These are phyloP conservation scores for Fusarium goolgardi DNA, from an alignment of 2,329 filamentous ascomycete species.

Conservation along the genomic window DNA sequence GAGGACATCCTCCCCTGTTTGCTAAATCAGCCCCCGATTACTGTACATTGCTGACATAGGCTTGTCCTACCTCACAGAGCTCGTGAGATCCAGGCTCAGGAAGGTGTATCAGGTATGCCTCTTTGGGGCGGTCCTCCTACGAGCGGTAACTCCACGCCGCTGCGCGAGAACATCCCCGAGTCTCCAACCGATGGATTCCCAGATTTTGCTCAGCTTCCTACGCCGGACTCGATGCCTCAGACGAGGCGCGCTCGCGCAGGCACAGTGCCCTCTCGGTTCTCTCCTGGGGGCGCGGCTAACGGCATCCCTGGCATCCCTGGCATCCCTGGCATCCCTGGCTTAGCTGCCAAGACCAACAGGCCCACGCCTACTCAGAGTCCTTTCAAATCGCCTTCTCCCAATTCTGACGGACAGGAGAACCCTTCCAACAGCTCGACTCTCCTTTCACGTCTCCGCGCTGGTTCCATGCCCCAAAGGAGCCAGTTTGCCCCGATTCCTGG, in stretches of 20 bases:
- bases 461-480: slow-evolving; percentile 91
- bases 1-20: slow-evolving; percentile 23
- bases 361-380: slow-evolving; percentile 89
- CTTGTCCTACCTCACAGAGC: slow-evolving; percentile 68
- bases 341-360: slow-evolving; percentile 81
- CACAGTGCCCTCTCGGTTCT: slow-evolving; percentile 95
- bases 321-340: slow-evolving; percentile 64
- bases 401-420: slow-evolving; percentile 61
- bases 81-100: slow-evolving; percentile 95
- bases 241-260: slow-evolving; percentile 88
- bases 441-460: slow-evolving; percentile 86
- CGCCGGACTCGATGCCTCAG: slow-evolving; percentile 73
- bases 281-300: slow-evolving; percentile 75
- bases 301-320: slow-evolving; percentile 67
- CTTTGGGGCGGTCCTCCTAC: slow-evolving; percentile 97
- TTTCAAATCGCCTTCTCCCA: slow-evolving; percentile 75
- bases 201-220: slow-evolving; percentile 80
- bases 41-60: slow-evolving; percentile 28
- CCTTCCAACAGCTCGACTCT: slow-evolving; percentile 74
- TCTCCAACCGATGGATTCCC: slow-evolving; percentile 96
- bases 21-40: not conserved
- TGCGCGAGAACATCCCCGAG: slow-evolving; percentile 97
- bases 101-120: slow-evolving; percentile 78
- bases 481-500: slow-evolving; percentile 71
- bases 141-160: slow-evolving; percentile 93